phyloP scores from a whole-genome alignment of 441 rosid species.

The Eutrema salsugineum region DNA sequence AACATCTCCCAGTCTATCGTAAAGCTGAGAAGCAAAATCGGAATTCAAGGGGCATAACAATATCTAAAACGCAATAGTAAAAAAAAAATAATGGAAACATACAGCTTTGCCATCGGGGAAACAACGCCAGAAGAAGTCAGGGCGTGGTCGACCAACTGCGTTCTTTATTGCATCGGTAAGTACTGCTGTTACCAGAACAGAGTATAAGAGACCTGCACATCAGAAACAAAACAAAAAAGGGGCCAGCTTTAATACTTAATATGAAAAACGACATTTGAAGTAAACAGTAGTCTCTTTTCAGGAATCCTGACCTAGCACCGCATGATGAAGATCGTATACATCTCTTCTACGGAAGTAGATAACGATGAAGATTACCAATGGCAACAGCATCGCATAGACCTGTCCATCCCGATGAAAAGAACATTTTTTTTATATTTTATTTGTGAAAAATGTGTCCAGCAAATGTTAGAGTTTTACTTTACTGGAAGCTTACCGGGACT shows the following conservation, averaged over 20 bases:
- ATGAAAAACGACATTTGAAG: neutral
- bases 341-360: constrained; percentile 66
- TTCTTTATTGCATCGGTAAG: constrained; percentile 74
- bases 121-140: constrained; percentile 96
- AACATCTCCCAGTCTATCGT: constrained; percentile 63
- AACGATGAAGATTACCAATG: constrained; percentile 51
- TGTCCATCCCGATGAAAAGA: constrained; percentile 22
- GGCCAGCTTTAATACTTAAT: neutral
- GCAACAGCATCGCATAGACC: constrained; percentile 66
- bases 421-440: neutral
- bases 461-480: neutral
- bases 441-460: neutral
- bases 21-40: constrained; percentile 40
- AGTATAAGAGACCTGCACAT: constrained; percentile 67
- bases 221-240: neutral
- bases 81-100: constrained; percentile 25
- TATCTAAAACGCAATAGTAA: neutral
- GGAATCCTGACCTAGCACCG: constrained; percentile 54
- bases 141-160: constrained; percentile 91
- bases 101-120: constrained; percentile 93
- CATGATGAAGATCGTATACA: constrained; percentile 89
- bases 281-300: neutral
- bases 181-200: constrained; percentile 66
- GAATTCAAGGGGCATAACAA: constrained; percentile 5
- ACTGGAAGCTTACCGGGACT: constrained; percentile 60